A percentile compares a stretch with the other conserved stretches of the same genome.
Evolutionary conservation across 1,284 basidiomycete genomes (phyloP).

Genomic region (Papiliotrema laurentii): DNA sequence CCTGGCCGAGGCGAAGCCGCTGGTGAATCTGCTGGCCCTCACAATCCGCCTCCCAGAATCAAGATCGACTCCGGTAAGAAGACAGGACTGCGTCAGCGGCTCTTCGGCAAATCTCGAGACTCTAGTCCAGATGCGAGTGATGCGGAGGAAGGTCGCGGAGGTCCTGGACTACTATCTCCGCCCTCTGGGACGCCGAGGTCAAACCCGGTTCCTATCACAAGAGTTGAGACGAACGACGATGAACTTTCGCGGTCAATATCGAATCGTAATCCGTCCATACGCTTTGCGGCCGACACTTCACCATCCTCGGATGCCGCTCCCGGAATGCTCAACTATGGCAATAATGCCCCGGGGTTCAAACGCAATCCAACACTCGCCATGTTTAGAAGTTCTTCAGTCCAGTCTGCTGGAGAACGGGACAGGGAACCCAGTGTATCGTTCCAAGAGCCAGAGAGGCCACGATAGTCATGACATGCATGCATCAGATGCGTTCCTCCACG

Average conservation of each 20-base stretch:
- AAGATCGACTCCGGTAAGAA: constrained; percentile 7
- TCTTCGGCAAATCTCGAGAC: constrained; percentile 9
- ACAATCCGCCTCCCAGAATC: background rate
- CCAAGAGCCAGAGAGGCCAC: constrained; percentile 14
- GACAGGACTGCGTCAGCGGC: constrained; percentile 6
- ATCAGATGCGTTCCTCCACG: too few species aligned
- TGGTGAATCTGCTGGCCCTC: background rate
- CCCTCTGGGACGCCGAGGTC: constrained; percentile 1
- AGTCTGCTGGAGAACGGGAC: constrained; percentile 13
- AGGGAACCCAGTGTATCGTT: constrained; percentile 20
- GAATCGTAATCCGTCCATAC: constrained; percentile 22
- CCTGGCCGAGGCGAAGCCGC: background rate
- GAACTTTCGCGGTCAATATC: constrained; percentile 15
- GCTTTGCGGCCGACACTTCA: constrained; percentile 38
- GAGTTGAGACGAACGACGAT: constrained; percentile 5
- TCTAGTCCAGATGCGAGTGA: constrained; percentile 1
- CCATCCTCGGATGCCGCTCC: constrained; percentile 39
- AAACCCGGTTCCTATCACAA: constrained; percentile 9
- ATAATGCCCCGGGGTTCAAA: constrained; percentile 34
- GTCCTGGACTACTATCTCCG: constrained; percentile 9
- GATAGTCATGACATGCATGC: background rate
- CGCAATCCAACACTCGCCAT: constrained; percentile 36
- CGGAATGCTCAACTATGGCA: constrained; percentile 33
- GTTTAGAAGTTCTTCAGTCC: constrained; percentile 35
- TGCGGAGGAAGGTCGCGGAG: constrained; percentile 17